Evolutionary conservation across 306 rosid genomes (phyloP), one percentile per base, ranked within the genome.

Genomic region (Lathyrus aphaca): DNA sequence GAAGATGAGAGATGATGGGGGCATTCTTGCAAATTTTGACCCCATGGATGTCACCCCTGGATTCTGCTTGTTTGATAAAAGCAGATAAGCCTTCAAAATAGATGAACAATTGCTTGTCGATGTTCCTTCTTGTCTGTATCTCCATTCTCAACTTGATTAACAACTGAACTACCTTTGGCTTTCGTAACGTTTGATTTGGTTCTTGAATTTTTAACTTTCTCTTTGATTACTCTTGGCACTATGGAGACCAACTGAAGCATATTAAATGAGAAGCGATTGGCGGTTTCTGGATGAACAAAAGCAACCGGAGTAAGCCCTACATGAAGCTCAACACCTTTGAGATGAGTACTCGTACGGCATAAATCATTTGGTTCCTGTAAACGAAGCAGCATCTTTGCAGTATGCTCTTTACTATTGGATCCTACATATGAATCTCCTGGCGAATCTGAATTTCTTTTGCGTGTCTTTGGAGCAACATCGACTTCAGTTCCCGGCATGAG

Each of bases 391-490:
- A 89, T 86, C 83, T 82, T 94, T 17, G 76, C 70, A 72, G 78
- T n/a, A 49, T 63, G 39, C 49, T 74, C 82, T 76, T 81, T 71
- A 68, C 39, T 43, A 42, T 79, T 64, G 66, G 86, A 64, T 42
- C 77, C 71, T 17, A 62, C 30, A 68, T 23, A 50, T 6, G 80
- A 79, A 71, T 84, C 81, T 64, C 79, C 74, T 27, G 25, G 56
- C 66, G 86, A 81, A 73, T 78, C 76, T 12, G 32, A 66, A 67
- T 17, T 63, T 60, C 80, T 82, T 79, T 79, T 84, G 72, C 96
- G 96, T 63, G 80, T 79, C 81, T 94, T 94, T 29, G 98, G 94
- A 77, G 96, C 96, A 80, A 93, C 98, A 39, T 86, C 94, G 55
- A 93, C 94, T 79, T 93, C 86, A 55, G 96, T 87, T 74, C 90